Evolutionary conservation across 2,329 filamentous ascomycete genomes (phyloP).

Genomic region (Paracoccidioides lutzii): DNA sequence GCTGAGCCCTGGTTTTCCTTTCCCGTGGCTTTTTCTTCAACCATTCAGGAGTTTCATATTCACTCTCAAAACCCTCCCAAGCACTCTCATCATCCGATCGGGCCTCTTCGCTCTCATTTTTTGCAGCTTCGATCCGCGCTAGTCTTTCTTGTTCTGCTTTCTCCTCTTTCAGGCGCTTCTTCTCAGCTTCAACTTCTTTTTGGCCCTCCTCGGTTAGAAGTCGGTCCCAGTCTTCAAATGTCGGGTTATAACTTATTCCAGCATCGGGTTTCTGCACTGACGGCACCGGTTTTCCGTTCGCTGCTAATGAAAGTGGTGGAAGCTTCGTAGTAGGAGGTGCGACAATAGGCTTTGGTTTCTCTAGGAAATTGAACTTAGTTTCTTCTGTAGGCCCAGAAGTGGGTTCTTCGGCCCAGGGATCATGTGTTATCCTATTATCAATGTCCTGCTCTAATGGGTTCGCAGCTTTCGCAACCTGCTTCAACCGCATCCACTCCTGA

Average conservation of each 20-base stretch:
- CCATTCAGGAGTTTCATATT: conserved; percentile 50
- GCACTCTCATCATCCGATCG: conserved; percentile 79
- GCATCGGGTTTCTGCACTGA: conserved; percentile 67
- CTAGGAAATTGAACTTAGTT: conserved; percentile 51
- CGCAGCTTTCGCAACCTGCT: conserved; percentile 60
- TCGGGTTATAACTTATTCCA: conserved; percentile 85
- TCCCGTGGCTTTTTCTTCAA: conserved; percentile 61
- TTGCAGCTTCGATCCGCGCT: conserved; percentile 59
- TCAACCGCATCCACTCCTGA: conserved; percentile 69
- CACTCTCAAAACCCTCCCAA: conserved; percentile 83
- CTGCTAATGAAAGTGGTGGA: conserved; percentile 68
- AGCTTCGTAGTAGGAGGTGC: conserved; percentile 63
- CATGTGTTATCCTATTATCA: conserved; percentile 44
- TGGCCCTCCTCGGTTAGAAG: conserved; percentile 62
- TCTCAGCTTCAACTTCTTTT: conserved; percentile 67
- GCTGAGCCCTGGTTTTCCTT: conserved; percentile 73
- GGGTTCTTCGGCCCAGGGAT: conserved; percentile 57
- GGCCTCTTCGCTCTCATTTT: conserved; percentile 60
- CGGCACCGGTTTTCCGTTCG: conserved; percentile 64
- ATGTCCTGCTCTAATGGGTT: conserved; percentile 40
- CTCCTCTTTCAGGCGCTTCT: conserved; percentile 54
- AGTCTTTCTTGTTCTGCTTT: conserved; percentile 53
- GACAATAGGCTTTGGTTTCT: conserved; percentile 52
- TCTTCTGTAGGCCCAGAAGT: conserved; percentile 30
- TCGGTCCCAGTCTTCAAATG: conserved; percentile 71